A percentile compares a stretch with the other conserved stretches of the same genome.
These are phyloP conservation scores for Cucurbitaria berberidis DNA, from an alignment of 2,329 filamentous ascomycete genomes.

Conservation along the genomic window DNA sequence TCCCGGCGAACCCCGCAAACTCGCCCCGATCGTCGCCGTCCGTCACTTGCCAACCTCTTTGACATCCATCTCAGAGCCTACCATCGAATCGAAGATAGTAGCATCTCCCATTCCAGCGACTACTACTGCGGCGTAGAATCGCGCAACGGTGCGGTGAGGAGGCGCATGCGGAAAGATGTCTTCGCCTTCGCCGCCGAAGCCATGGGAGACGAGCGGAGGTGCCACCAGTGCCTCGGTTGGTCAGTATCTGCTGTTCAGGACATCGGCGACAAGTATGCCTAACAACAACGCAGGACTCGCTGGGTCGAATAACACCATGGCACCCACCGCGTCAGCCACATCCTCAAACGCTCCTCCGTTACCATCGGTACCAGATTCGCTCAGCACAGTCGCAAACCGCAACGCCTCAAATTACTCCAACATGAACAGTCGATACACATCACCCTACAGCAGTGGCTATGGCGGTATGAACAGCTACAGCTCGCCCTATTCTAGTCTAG, in stretches of 20 bases:
- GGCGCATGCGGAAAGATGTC: conserved; percentile 54
- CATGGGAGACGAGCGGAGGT: conserved; percentile 86
- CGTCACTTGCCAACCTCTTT: conserved; percentile 22
- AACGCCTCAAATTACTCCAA: conserved; percentile 83
- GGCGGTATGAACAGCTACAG: conserved; percentile 62
- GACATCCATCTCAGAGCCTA: conserved; percentile 16
- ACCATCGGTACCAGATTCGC: conserved; percentile 79
- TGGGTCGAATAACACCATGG: conserved; percentile 46
- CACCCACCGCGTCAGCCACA: conserved; percentile 52
- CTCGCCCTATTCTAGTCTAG: conserved; percentile 62
- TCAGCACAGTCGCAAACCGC: conserved; percentile 81
- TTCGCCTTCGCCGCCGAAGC: conserved; percentile 85
- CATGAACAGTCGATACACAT: conserved; percentile 61
- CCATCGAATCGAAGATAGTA: conserved; percentile 16
- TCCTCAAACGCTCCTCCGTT: conserved; percentile 66
- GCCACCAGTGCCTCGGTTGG: conserved; percentile 51
- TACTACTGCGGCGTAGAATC: conserved; percentile 7
- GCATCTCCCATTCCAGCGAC: conserved; percentile 4
- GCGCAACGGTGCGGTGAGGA: conserved; percentile 34
- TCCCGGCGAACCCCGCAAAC: conserved; percentile 33
- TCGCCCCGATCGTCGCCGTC: conserved; percentile 16
- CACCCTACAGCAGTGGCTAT: conserved; percentile 55
- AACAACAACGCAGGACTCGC: conserved; percentile 41
- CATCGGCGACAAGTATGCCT: conserved; percentile 26
- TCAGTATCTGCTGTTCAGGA: conserved; percentile 29